Conservation (phyloP, 495 filamentous ascomycete species). For the Astrocystis sublimbata region DNA sequence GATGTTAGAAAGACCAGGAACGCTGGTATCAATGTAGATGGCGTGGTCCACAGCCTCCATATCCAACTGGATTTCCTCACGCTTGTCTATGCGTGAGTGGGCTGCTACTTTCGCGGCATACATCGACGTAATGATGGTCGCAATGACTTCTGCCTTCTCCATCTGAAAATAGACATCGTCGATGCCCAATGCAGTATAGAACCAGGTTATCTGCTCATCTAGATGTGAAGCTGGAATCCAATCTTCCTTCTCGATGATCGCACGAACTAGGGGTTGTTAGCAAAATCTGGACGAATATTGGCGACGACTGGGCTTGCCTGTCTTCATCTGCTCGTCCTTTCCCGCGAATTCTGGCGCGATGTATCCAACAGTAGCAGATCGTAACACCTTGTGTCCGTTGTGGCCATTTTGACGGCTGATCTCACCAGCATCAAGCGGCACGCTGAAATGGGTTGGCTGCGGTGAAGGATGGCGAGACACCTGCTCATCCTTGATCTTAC, state of each 20-base stretch:
- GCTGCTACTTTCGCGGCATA: constrained; percentile 98
- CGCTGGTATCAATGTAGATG: constrained; percentile 97
- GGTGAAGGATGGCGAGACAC: constrained; percentile 69
- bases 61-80: constrained; percentile 88
- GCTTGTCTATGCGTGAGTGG: constrained; percentile 89
- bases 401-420: constrained; percentile 35
- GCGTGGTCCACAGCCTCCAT: constrained; percentile 95
- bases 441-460: constrained; percentile 83
- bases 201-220: constrained; percentile 86
- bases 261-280: constrained; percentile 42
- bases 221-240: constrained; percentile 88
- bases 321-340: constrained; percentile 89
- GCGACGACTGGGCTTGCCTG: constrained; percentile 56
- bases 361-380: constrained; percentile 92
- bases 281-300: background rate
- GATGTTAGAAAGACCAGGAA: constrained; percentile 73
- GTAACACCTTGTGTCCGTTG: constrained; percentile 63
- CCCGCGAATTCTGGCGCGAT: constrained; percentile 93
- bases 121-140: constrained; percentile 90
- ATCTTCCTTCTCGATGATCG: constrained; percentile 47
- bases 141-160: constrained; percentile 82
- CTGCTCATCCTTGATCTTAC: constrained; percentile 36
- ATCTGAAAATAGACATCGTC: constrained; percentile 99
- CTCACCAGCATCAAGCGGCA: constrained; percentile 50
- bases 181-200: constrained; percentile 95